Base-by-base conservation (phyloP, 1,284 basidiomycete genomes). In the Tranzscheliella williamsii region DNA sequence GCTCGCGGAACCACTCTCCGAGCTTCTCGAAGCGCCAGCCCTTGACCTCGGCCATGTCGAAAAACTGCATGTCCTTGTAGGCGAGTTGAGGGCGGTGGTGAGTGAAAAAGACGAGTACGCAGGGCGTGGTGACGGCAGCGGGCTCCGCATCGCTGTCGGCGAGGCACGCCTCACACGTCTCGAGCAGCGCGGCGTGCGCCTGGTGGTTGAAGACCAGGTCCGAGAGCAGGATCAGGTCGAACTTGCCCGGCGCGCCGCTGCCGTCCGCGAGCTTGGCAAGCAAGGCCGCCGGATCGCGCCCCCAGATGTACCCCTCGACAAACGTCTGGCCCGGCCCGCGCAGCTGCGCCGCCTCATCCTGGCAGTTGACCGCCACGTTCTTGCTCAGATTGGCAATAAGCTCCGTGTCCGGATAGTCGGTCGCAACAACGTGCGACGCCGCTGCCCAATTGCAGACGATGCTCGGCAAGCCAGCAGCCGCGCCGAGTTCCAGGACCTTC, bases 61-160 rank as follows among this genome's bases (percentile, higher is more conserved):
- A 91, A 79, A 97, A 96, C 4, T 84, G 83, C 81, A 92, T 84
- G 74, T 96, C 90, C 18, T 87, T 85, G 47, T 89, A 82, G 0
- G 89, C 89, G 15, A 93, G 39, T 21, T 84, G 67, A 87, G 87
- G 92, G 0, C 90, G 83, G 72, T 96, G 94, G 63, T 96, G 93
- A 0, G 88, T 89, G 78, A 90, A 94, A 79, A 96, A 96, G 2
- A 94, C 90, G 2, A 96, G 84, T 2, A 91, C 83, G 41, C 81
- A 83, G 0, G 88, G 68, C 6, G 45, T 52, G 11, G 42, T 36
- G 23, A 54, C 47, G 9, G 13, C 9, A 1, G 36, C 49, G 15
- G 60, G 44, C 38, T 38, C 33, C 22, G 47, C 38, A 3, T 40
- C 53, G 22, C 33, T 36, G 8, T 36, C 21, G n/a, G 76, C 44